These are phyloP conservation scores for Melocanna baccifera DNA, from an alignment of 176 grass and related monocot species.

Conservation along the genomic window DNA sequence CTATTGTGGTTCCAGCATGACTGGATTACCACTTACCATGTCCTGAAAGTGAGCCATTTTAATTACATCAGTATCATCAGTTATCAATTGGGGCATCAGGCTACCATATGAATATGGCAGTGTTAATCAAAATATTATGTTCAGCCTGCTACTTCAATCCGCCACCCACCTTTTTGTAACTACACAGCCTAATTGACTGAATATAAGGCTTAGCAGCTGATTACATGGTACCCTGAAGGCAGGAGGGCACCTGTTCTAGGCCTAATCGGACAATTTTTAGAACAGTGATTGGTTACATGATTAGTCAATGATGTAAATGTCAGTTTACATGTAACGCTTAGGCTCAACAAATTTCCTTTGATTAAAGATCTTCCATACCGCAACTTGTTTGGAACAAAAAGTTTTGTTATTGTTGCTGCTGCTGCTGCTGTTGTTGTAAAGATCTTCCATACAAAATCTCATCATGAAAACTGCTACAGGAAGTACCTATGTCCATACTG, in stretches of 20 bases:
- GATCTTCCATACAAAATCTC: neutral
- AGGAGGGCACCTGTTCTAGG: neutral
- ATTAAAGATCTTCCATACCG: constrained; percentile 4
- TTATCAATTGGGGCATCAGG: neutral
- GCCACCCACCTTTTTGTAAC: neutral
- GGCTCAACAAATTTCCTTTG: neutral
- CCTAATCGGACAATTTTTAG: neutral
- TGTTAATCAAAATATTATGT: constrained; percentile 5
- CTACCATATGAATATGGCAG: neutral
- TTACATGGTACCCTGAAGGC: neutral
- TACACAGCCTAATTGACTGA: neutral
- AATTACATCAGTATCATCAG: neutral
- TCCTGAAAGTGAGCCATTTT: neutral
- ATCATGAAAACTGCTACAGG: neutral
- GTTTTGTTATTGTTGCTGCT: too few species aligned
- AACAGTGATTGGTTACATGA: neutral
- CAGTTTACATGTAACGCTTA: neutral
- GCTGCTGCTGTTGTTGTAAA: too few species aligned
- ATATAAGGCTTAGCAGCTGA: neutral
- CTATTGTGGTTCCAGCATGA: neutral
- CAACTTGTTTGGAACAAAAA: too few species aligned
- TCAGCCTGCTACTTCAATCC: neutral
- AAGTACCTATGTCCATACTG: neutral
- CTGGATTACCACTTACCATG: neutral
- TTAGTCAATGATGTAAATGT: constrained; percentile 1